Conservation (phyloP, 192 early-diverging fungal species). For the Coemansia sp. region DNA sequence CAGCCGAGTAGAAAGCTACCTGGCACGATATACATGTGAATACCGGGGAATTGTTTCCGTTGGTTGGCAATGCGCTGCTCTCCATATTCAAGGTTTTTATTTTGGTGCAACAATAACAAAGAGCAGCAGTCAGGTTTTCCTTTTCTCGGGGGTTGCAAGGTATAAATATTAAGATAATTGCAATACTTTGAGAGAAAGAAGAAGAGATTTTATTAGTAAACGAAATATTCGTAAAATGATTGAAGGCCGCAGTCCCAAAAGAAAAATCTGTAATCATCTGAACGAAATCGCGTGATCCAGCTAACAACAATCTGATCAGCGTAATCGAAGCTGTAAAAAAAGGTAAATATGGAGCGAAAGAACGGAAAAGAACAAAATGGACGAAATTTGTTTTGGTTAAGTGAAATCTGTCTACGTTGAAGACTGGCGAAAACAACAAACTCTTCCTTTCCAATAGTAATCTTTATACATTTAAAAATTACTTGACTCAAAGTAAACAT, state of each 20-base stretch:
- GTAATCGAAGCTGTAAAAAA: too few species aligned
- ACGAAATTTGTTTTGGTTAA: conserved; percentile 9
- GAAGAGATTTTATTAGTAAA: too few species aligned
- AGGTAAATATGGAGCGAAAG: neutral
- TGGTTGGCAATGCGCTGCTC: conserved; percentile 29
- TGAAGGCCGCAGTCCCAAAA: neutral
- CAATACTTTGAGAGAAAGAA: too few species aligned
- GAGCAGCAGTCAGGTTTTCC: too few species aligned
- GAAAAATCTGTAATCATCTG: neutral
- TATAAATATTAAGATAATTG: too few species aligned
- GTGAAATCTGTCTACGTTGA: neutral
- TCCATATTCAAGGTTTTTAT: neutral
- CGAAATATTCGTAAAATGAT: too few species aligned
- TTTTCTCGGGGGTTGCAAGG: too few species aligned
- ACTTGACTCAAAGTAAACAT: neutral
- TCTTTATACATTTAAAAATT: neutral
- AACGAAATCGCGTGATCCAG: neutral
- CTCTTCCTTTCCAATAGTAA: neutral
- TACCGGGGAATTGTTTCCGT: conserved; percentile 56
- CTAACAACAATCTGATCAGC: too few species aligned
- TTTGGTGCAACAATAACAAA: neutral
- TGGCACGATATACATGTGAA: conserved; percentile 90
- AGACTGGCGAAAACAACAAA: neutral
- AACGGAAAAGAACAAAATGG: neutral
- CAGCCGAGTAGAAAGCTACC: conserved; percentile 85